Evolutionary conservation across 805 yeast species (phyloP).

Genomic region (Sugiyamaella floridensis): DNA sequence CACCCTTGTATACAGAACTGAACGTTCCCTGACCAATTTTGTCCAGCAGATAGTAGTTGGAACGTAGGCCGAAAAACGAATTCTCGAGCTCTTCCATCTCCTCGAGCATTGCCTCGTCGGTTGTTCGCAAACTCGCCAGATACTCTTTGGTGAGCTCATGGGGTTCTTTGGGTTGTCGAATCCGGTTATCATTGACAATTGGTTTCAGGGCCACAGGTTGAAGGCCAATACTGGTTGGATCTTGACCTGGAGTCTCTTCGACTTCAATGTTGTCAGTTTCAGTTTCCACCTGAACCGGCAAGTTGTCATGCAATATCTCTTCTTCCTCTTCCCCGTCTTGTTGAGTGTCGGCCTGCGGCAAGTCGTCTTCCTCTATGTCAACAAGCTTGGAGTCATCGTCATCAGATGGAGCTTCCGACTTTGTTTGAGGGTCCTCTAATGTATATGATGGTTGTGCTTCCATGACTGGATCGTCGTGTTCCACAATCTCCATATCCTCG

Average conservation of each 20-base stretch:
- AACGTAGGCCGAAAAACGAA: constrained; percentile 47
- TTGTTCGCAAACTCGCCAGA: neutral
- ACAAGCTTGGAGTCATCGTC: too few relatives aligned
- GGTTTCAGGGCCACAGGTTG: neutral
- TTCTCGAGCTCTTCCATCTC: constrained; percentile 23
- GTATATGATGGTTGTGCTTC: neutral
- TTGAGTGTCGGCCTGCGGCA: too few relatives aligned
- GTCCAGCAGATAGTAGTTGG: constrained; percentile 44
- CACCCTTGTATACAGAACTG: constrained; percentile 55
- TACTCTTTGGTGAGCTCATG: neutral
- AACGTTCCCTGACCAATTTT: constrained; percentile 66
- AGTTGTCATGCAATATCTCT: too few relatives aligned
- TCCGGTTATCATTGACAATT: neutral
- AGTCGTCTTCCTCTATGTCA: too few relatives aligned
- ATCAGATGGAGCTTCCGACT: too few relatives aligned
- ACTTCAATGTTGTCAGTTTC: neutral
- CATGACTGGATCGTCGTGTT: too few relatives aligned
- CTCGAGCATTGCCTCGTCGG: neutral
- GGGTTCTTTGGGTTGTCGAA: neutral
- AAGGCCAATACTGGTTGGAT: too few relatives aligned
- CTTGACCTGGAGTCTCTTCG: too few relatives aligned
- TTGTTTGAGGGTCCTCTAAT: too few relatives aligned
- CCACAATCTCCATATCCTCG: neutral
- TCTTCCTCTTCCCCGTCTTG: too few relatives aligned
- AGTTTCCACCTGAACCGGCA: neutral